These are phyloP conservation scores for Neonectria magnoliae DNA, from an alignment of 2,329 filamentous ascomycete species.

Conservation along the genomic window DNA sequence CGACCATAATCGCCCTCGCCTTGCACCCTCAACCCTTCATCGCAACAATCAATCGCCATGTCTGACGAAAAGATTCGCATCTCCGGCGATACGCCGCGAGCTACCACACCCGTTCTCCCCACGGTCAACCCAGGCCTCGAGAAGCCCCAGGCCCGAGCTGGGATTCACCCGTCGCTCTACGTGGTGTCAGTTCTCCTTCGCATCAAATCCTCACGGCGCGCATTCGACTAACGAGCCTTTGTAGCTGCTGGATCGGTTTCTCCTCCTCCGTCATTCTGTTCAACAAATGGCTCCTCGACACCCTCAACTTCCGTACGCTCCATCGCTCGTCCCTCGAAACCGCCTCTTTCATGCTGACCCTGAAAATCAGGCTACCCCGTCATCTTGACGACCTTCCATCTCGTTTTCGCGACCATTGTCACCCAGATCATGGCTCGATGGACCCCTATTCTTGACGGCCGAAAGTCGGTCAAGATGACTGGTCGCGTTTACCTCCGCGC, in stretches of 20 bases:
- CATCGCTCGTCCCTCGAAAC: slow-evolving; percentile 7
- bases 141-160: slow-evolving; percentile 73
- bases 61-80: slow-evolving; percentile 83
- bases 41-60: slow-evolving; percentile 59
- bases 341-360: slow-evolving; percentile 29
- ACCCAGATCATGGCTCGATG: slow-evolving; percentile 93
- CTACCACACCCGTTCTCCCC: slow-evolving; percentile 74
- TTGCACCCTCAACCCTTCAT: slow-evolving; percentile 35
- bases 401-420: slow-evolving; percentile 91
- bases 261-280: slow-evolving; percentile 96
- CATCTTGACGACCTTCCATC: slow-evolving; percentile 94
- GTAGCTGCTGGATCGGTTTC: slow-evolving; percentile 88
- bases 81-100: slow-evolving; percentile 78
- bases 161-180: slow-evolving; percentile 86
- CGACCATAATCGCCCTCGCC: slow-evolving; percentile 32
- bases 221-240: slow-evolving; percentile 25
- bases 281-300: slow-evolving; percentile 98
- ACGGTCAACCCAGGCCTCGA: slow-evolving; percentile 81
- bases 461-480: slow-evolving; percentile 98
- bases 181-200: slow-evolving; percentile 66
- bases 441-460: slow-evolving; percentile 88
- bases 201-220: not conserved
- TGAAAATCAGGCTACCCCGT: slow-evolving; percentile 70
- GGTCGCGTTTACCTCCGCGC: slow-evolving; percentile 91
- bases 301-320: slow-evolving; percentile 74